A percentile compares a stretch with the other conserved stretches of the same genome.
phyloP scores from a whole-genome alignment of 169 alveolate genomes.

The Eimeria mitis region DNA sequence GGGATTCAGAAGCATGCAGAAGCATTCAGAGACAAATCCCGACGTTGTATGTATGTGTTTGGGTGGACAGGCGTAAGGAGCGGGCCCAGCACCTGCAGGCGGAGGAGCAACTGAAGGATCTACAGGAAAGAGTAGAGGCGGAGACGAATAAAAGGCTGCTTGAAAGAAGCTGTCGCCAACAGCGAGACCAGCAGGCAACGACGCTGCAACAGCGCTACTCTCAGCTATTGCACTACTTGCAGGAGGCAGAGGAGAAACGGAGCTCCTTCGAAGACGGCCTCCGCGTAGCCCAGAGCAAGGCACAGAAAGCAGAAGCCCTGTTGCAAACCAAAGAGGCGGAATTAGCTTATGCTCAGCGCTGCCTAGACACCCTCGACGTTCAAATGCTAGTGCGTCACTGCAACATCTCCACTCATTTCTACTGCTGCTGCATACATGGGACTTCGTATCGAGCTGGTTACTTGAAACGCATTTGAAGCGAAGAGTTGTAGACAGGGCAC shows the following conservation, averaged over 20 bases:
- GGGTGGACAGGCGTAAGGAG: constrained; percentile 46
- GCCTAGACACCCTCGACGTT: constrained; percentile 25
- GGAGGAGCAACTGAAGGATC: constrained; percentile 71
- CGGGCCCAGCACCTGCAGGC: constrained; percentile 51
- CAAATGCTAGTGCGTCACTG: constrained; percentile 40
- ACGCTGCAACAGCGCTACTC: constrained; percentile 71
- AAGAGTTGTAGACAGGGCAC: neutral
- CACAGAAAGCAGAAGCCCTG: constrained; percentile 66
- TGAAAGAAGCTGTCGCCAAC: constrained; percentile 60
- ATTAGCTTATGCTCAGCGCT: constrained; percentile 18
- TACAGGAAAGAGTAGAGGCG: constrained; percentile 10
- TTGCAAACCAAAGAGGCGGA: constrained; percentile 64
- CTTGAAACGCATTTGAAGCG: neutral
- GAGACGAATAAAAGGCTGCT: neutral
- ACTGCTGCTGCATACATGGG: neutral
- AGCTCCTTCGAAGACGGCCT: constrained; percentile 75
- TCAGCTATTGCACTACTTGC: constrained; percentile 59
- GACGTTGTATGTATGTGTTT: neutral
- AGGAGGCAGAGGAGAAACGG: constrained; percentile 76
- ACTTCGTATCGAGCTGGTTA: neutral
- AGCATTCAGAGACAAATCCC: neutral
- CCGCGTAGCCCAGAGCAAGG: constrained; percentile 45
- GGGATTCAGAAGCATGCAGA: neutral
- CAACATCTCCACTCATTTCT: neutral
- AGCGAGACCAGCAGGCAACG: constrained; percentile 56